These are phyloP conservation scores for Brasilioporus rufonigricans DNA, from an alignment of 768 basidiomycete species.

Conservation along the genomic window DNA sequence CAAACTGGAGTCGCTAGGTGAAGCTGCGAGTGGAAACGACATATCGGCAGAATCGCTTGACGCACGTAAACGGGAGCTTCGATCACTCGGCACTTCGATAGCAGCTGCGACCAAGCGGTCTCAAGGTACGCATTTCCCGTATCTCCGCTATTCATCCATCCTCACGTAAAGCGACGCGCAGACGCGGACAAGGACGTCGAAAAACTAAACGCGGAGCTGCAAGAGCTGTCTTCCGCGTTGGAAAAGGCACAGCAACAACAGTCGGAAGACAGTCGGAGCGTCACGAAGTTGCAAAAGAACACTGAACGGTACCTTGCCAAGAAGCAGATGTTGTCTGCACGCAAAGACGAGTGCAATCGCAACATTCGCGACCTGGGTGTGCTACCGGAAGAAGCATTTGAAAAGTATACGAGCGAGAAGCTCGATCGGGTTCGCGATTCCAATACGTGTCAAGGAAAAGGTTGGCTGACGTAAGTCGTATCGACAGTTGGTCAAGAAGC, in stretches of 20 bases:
- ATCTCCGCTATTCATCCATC: neutral
- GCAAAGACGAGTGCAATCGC: conserved; percentile 93
- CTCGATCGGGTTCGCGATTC: conserved; percentile 72
- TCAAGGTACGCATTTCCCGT: conserved; percentile 42
- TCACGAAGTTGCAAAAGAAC: conserved; percentile 91
- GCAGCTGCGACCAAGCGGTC: conserved; percentile 58
- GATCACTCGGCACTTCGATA: conserved; percentile 64
- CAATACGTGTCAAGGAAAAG: neutral
- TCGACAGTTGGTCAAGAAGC: conserved; percentile 80
- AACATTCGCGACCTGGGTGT: conserved; percentile 97
- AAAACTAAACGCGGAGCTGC: conserved; percentile 55
- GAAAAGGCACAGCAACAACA: conserved; percentile 83
- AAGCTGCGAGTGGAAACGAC: conserved; percentile 52
- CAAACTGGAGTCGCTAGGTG: conserved; percentile 75
- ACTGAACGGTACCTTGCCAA: conserved; percentile 94
- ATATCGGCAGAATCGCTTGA: conserved; percentile 67
- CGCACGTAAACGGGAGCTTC: conserved; percentile 65
- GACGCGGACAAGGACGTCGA: conserved; percentile 76
- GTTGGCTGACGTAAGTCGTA: conserved; percentile 1
- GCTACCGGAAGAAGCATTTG: conserved; percentile 94
- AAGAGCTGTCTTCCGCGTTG: conserved; percentile 60
- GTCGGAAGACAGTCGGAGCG: conserved; percentile 78
- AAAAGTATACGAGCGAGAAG: conserved; percentile 87
- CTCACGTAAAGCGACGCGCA: conserved; percentile 24
- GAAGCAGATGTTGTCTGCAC: conserved; percentile 74